Percentiles rank a stretch among this genome's conserved stretches.
Conservation (phyloP, 768 basidiomycete species). For the Dioszegia hungarica region DNA sequence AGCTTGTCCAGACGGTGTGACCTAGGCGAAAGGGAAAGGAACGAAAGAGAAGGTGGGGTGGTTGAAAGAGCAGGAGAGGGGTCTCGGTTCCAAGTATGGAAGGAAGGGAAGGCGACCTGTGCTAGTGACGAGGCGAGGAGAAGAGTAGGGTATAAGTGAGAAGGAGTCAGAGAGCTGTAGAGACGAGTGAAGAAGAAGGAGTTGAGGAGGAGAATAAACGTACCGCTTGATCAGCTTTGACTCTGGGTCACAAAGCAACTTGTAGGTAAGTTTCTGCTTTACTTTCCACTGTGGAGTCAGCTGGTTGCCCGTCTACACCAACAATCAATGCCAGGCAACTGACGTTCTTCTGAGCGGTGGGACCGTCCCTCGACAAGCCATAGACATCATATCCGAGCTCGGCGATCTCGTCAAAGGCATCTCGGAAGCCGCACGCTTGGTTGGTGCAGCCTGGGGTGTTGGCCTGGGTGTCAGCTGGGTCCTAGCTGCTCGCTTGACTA, state of each 20-base stretch:
- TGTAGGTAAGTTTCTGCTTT: slow-evolving; percentile 78
- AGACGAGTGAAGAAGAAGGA: no score
- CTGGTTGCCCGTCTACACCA: slow-evolving; percentile 6
- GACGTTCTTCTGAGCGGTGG: slow-evolving; percentile 75
- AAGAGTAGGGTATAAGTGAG: no score
- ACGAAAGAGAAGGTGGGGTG: no score
- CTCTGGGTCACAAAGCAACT: slow-evolving; percentile 84
- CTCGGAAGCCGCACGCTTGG: slow-evolving; percentile 89
- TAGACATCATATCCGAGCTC: slow-evolving; percentile 68
- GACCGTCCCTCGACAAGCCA: slow-evolving; percentile 57
- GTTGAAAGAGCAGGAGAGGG: no score
- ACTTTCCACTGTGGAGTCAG: slow-evolving; percentile 40
- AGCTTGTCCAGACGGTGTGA: background rate
- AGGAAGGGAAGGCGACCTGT: background rate
- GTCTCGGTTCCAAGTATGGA: no score
- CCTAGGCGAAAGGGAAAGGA: no score
- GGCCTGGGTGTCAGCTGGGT: slow-evolving; percentile 2
- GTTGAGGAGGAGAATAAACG: no score
- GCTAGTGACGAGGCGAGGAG: background rate
- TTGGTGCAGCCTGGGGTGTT: slow-evolving; percentile 67
- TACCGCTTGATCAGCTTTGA: slow-evolving; percentile 61
- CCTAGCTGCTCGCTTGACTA: no score
- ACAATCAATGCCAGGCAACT: slow-evolving; percentile 19
- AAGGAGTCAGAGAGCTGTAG: no score
- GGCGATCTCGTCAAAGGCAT: slow-evolving; percentile 71